Base-by-base conservation (phyloP, 2,329 filamentous ascomycete species). In the Aureobasidium sp. region DNA sequence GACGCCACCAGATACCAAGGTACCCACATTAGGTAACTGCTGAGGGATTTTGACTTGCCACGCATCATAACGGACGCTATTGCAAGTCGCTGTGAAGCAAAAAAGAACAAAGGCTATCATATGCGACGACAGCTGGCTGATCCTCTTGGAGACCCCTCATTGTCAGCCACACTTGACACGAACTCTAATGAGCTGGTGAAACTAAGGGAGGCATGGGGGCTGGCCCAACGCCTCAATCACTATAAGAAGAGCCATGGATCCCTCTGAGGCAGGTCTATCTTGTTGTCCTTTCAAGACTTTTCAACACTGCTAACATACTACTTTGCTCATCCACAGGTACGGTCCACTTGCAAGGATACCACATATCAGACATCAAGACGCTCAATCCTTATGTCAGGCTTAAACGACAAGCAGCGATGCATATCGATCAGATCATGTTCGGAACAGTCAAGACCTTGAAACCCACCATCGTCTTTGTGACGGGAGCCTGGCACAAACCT, bases 401-500 rank as follows among this genome's bases (percentile, higher is more conserved):
- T 48, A 3, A 17, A 29, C 1, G 8, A 15, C 22, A n/a, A 31
- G 31, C 31, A 20, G 31, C 17, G 9, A 57, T 57, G 53, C 39
- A 57, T 45, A 44, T 57, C 53, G 41, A 57, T 25, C 53, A 57
- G 12, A 55, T 55, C 51, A 55, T 55, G 15, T 55, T 55, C 11
- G 53, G 53, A 41, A 36, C 53, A 20, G 2, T 6, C 27, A 45
- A 5, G 6, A 57, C n/a, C 27, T 15, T n/a, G 39, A 69, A 68
- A 36, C 67, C 68, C 2, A 67, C 67, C 8, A 65, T 72, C 58
- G 41, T 71, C 49, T 45, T 72, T 36, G 63, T 71, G 20, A 69
- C 69, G 22, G 70, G 70, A 37, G 67, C 70, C 4, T 73, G 68
- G 66, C 70, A 72, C 48, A 62, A 53, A n/a, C 60, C 64, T 15